These are phyloP conservation scores for Ceratorhiza oryzae-sativae DNA, from an alignment of 1,284 basidiomycete species.

Conservation along the genomic window DNA sequence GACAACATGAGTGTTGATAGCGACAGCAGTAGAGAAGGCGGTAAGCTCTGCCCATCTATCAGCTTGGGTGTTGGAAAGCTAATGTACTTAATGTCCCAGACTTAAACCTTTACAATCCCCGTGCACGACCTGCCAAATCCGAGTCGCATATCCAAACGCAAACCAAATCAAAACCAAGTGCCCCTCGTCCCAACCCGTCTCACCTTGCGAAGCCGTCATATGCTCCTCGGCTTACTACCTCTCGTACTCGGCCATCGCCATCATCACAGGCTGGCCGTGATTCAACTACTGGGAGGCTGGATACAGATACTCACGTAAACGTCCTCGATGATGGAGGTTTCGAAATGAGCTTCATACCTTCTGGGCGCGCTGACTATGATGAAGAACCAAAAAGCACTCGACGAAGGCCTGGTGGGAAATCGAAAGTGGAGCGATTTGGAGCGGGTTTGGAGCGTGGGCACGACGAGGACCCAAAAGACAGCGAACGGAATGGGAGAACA, in stretches of 20 bases:
- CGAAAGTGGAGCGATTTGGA: slow-evolving; percentile 78
- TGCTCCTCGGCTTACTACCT: slow-evolving; percentile 59
- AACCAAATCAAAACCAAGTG: neutral
- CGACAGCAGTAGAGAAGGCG: slow-evolving; percentile 56
- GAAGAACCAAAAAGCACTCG: slow-evolving; percentile 47
- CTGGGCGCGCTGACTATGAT: slow-evolving; percentile 39
- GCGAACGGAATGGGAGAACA: slow-evolving; percentile 63
- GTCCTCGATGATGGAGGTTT: slow-evolving; percentile 35
- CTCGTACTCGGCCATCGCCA: slow-evolving; percentile 53
- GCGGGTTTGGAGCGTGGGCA: slow-evolving; percentile 84
- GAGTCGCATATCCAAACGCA: neutral
- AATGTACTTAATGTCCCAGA: slow-evolving; percentile 36
- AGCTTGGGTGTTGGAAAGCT: slow-evolving; percentile 5
- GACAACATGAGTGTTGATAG: slow-evolving; percentile 49
- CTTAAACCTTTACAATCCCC: slow-evolving; percentile 49
- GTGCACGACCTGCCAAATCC: slow-evolving; percentile 46
- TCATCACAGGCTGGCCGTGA: slow-evolving; percentile 4
- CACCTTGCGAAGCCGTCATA: slow-evolving; percentile 48
- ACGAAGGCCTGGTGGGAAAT: slow-evolving; percentile 57
- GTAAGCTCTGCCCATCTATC: slow-evolving; percentile 22
- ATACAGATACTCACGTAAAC: slow-evolving; percentile 39
- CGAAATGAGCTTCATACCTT: slow-evolving; percentile 42
- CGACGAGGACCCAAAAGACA: slow-evolving; percentile 60
- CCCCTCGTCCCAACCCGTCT: slow-evolving; percentile 39
- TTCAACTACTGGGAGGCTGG: slow-evolving; percentile 35